Base-by-base conservation (phyloP, 1,284 basidiomycete species). In the Heterobasidion irregulare region DNA sequence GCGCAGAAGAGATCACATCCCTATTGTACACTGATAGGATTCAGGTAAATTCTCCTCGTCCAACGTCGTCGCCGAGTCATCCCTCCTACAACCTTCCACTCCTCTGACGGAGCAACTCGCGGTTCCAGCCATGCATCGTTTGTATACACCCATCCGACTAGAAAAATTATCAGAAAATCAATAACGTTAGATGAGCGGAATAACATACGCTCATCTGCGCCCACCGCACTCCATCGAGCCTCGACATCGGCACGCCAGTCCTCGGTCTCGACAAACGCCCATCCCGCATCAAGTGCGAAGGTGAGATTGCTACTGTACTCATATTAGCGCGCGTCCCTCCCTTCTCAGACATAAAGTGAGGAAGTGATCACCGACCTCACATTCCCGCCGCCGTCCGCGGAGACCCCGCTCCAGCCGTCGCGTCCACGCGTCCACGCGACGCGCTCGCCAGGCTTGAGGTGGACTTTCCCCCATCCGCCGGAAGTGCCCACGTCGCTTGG, bases 101-200 rank as follows among this genome's bases (percentile, higher is more conserved):
- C 75, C 57, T 72, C 78, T 62, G 60, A 69, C 57, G 65, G 73
- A 35, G 57, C 65, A 8, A 75, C 66, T 1, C 70, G 70, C 0
- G 79, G 73, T 51, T 81, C 73, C 9, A 78, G 71, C 88, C 88
- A 89, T 0, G 75, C 70, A 59, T 89, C 86, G 57, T 86, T 86
- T 4, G 84, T 85, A 62, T 90, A 89, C 13, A 87, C 79, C 86
- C 88, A 90, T 6, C 86, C 88, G 63, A 79, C 87, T 84, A 56
- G 2, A 58, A 41, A 34, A 43, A 33, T 56, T 19, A 47, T 55
- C 16, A 35, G 36, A 55, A 16, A 44, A 26, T 4, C 46, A 26
- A 10, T 8, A 4, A 16, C 5, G 16, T 9, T 6, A 18, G 3
- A 32, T 47, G 4, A 7, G 6, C 46, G 26, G 18, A 2, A 47